A percentile compares a stretch with the other conserved stretches of the same genome.
phyloP scores from a whole-genome alignment of 768 basidiomycete species.

The Pleurotus ostreatus region DNA sequence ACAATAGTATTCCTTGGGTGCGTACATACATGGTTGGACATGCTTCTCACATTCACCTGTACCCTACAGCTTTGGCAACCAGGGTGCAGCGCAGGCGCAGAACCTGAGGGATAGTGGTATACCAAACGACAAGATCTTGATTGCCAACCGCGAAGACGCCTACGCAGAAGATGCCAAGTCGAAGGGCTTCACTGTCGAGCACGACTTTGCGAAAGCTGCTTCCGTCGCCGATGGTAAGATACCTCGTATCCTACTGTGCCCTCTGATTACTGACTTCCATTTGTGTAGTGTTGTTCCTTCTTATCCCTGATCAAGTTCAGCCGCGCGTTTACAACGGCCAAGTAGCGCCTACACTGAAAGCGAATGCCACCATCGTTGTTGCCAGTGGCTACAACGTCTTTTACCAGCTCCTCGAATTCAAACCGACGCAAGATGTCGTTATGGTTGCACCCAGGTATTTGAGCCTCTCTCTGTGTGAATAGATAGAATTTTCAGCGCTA shows the following conservation, averaged over 20 bases:
- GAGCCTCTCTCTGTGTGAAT: neutral
- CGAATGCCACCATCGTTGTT: conserved; percentile 45
- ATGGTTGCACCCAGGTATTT: conserved; percentile 63
- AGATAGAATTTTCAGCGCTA: neutral
- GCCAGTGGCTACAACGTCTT: conserved; percentile 68
- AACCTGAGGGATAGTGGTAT: conserved; percentile 63
- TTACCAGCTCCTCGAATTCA: conserved; percentile 53
- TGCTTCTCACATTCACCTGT: neutral
- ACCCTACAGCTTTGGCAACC: conserved; percentile 52
- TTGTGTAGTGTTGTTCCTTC: conserved; percentile 48
- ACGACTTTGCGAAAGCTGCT: conserved; percentile 54
- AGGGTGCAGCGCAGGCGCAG: conserved; percentile 64
- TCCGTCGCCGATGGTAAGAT: conserved; percentile 48
- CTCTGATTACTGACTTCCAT: no score
- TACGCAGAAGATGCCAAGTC: conserved; percentile 55
- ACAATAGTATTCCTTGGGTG: conserved; percentile 61
- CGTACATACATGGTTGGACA: conserved; percentile 7
- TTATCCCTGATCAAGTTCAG: conserved; percentile 64
- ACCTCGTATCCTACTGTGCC: no score
- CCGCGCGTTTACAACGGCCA: conserved; percentile 57
- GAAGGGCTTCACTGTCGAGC: conserved; percentile 54
- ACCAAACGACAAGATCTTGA: conserved; percentile 54
- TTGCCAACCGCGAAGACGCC: conserved; percentile 54
- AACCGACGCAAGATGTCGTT: conserved; percentile 50
- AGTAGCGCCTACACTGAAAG: conserved; percentile 47